These are phyloP conservation scores for Citrus glauca DNA, from an alignment of 345 rosid genomes.

Conservation along the genomic window DNA sequence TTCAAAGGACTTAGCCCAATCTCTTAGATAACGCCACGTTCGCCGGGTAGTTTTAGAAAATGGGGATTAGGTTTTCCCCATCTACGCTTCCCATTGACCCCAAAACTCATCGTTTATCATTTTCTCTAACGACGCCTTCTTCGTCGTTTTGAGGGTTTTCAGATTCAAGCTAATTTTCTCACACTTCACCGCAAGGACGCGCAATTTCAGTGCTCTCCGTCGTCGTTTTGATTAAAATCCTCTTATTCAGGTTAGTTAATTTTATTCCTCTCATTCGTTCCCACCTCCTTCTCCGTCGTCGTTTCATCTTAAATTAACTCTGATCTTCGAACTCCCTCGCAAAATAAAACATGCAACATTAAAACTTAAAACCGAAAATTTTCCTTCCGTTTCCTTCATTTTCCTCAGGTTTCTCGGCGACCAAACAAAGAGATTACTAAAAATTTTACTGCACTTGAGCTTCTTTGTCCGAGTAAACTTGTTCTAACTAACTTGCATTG, in stretches of 20 bases:
- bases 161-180: conserved; percentile 16
- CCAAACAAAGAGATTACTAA: conserved; percentile 5
- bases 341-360: not conserved
- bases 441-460: not conserved
- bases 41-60: not conserved
- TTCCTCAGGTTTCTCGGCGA: conserved; percentile 11
- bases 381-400: conserved; percentile 10
- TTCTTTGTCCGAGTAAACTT: not conserved
- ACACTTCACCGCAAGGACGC: conserved; percentile 14
- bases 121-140: conserved; percentile 38
- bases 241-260: conserved; percentile 25
- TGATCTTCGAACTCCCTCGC: not conserved
- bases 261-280: conserved; percentile 17
- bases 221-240: conserved; percentile 47
- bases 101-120: conserved; percentile 19
- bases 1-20: not conserved
- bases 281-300: conserved; percentile 42
- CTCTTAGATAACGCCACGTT: conserved; percentile 1
- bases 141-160: conserved; percentile 57
- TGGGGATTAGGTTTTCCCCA: not conserved
- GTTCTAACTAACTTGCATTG: not conserved
- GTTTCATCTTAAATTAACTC: conserved; percentile 23
- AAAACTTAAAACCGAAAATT: not conserved
- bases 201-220: conserved; percentile 31
- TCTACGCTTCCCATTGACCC: not conserved